Evolutionary conservation across 306 rosid genomes (phyloP).

Genomic region (Lathyrus aphaca): DNA sequence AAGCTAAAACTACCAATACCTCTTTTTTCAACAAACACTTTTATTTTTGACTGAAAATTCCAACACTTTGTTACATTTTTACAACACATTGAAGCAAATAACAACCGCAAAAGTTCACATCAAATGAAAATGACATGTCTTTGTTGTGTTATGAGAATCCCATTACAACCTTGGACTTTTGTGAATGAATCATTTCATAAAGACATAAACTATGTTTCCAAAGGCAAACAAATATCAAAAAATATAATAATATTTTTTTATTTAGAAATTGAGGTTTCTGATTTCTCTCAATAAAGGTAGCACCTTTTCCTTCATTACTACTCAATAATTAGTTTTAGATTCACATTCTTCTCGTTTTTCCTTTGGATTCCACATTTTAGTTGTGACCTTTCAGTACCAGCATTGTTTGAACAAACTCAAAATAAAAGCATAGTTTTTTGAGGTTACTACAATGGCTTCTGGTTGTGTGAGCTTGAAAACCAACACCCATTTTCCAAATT

Average conservation of each 20-base stretch:
- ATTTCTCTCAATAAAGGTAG: not conserved
- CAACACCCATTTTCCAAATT: slow-evolving; percentile 47
- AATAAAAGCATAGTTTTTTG: not conserved
- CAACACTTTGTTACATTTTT: too few species aligned
- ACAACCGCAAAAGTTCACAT: slow-evolving; percentile 2
- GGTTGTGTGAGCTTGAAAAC: slow-evolving; percentile 53
- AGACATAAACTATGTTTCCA: not conserved
- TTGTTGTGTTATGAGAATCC: not conserved
- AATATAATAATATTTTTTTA: too few species aligned
- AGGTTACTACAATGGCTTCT: slow-evolving; percentile 60
- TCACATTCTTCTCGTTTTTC: not conserved
- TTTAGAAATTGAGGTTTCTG: too few species aligned
- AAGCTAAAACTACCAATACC: too few species aligned
- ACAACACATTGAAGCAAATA: slow-evolving; percentile 3
- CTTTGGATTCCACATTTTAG: not conserved
- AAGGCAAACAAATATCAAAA: not conserved
- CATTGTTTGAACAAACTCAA: not conserved
- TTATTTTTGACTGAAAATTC: too few species aligned
- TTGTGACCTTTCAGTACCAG: slow-evolving; percentile 2
- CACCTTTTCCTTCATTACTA: not conserved
- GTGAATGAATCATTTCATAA: not conserved
- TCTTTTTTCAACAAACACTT: too few species aligned
- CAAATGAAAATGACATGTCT: slow-evolving; percentile 11
- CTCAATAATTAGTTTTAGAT: not conserved
- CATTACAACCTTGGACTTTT: slow-evolving; percentile 1